Percentiles rank a stretch among this genome's conserved stretches.
Evolutionary conservation across 306 rosid species (phyloP).

Genomic region (Malus sylvestris): DNA sequence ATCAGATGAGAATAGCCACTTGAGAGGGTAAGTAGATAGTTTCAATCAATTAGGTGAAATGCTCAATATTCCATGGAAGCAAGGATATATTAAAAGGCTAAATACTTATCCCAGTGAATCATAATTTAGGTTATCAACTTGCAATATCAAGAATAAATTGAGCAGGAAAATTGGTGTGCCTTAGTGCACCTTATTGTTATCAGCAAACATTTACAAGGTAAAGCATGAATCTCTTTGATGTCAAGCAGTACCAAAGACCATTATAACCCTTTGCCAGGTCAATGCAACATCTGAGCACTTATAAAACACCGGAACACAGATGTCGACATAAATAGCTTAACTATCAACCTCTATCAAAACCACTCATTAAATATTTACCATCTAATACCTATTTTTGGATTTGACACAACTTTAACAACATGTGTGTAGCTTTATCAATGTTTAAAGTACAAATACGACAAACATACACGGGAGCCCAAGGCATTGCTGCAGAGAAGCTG

Average conservation of each 20-base stretch:
- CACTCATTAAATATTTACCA: neutral
- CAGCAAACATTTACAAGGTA: neutral
- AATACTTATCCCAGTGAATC: neutral
- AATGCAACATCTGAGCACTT: neutral
- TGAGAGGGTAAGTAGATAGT: neutral
- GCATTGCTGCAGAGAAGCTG: constrained; percentile 86
- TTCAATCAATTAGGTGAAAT: neutral
- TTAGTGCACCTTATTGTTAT: neutral
- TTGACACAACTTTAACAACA: neutral
- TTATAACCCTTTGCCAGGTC: neutral
- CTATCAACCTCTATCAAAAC: neutral
- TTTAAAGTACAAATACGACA: constrained; percentile 17
- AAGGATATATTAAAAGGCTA: neutral
- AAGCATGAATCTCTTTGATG: neutral
- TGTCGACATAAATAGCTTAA: neutral
- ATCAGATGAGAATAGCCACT: neutral
- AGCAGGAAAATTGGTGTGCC: neutral
- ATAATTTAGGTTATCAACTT: neutral
- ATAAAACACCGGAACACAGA: neutral
- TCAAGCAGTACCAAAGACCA: neutral
- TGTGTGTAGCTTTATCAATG: neutral
- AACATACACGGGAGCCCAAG: constrained; percentile 95
- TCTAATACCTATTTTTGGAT: neutral
- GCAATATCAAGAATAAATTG: neutral
- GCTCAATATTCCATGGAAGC: neutral